Percentiles rank a stretch among this genome's conserved stretches.
phyloP scores from a whole-genome alignment of 805 yeast species.

The Kuraishia capsulata region DNA sequence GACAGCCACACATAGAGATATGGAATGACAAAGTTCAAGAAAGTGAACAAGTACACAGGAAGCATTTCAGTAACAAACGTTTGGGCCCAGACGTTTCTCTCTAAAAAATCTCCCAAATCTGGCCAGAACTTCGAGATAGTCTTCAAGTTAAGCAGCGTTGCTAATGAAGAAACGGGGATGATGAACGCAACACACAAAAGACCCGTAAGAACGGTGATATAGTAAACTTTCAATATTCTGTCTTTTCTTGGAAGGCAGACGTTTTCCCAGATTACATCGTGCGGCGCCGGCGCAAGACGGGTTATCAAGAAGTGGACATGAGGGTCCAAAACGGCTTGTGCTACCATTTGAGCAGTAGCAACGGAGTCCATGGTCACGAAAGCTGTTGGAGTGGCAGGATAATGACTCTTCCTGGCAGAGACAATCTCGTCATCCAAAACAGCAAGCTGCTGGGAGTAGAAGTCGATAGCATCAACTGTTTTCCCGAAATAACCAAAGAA shows the following conservation, averaged over 20 bases:
- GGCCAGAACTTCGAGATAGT: slow-evolving; percentile 82
- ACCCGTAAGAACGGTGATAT: slow-evolving; percentile 60
- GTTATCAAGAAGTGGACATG: slow-evolving; percentile 77
- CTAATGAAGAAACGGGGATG: slow-evolving; percentile 77
- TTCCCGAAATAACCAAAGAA: slow-evolving; percentile 56
- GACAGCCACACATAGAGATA: slow-evolving; percentile 81
- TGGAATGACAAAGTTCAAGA: slow-evolving; percentile 77
- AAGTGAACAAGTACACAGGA: slow-evolving; percentile 86
- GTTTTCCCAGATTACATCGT: slow-evolving; percentile 89
- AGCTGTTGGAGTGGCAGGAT: slow-evolving; percentile 82
- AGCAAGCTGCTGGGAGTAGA: slow-evolving; percentile 59
- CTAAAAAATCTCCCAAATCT: slow-evolving; percentile 57
- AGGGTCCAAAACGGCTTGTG: slow-evolving; percentile 92
- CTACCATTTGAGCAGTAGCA: slow-evolving; percentile 93
- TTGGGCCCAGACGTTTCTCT: slow-evolving; percentile 61
- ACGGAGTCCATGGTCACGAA: slow-evolving; percentile 93
- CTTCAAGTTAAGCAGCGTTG: slow-evolving; percentile 71
- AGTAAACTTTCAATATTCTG: slow-evolving; percentile 52
- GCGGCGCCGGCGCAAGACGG: slow-evolving; percentile 89
- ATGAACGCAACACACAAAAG: slow-evolving; percentile 64
- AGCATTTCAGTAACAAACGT: slow-evolving; percentile 78
- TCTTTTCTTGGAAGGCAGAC: slow-evolving; percentile 72
- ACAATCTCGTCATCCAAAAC: slow-evolving; percentile 62
- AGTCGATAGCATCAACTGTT: slow-evolving; percentile 72
- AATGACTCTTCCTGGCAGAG: slow-evolving; percentile 57